phyloP scores from a whole-genome alignment of 2,329 filamentous ascomycete genomes.

The Scytalidium sp. region DNA sequence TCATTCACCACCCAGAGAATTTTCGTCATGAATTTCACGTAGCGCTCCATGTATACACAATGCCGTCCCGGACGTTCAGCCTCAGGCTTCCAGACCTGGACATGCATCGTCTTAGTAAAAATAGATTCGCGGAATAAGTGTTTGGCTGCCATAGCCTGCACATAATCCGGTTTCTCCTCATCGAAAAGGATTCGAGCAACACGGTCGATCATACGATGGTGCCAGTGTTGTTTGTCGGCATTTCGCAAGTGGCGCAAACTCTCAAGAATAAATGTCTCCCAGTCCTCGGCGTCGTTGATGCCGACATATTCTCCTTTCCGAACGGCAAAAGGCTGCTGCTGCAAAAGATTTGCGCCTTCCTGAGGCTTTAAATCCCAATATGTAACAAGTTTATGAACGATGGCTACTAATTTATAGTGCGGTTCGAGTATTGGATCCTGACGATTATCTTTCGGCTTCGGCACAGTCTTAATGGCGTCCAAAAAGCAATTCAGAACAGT shows the following conservation, averaged over 20 bases:
- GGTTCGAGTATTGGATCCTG: conserved; percentile 67
- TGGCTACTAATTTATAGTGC: conserved; percentile 67
- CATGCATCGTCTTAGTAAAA: conserved; percentile 71
- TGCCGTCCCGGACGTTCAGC: conserved; percentile 67
- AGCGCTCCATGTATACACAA: conserved; percentile 71
- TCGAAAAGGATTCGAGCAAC: conserved; percentile 61
- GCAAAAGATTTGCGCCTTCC: conserved; percentile 30
- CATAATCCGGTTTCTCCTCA: conserved; percentile 42
- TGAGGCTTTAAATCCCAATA: conserved; percentile 17
- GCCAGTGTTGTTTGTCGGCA: conserved; percentile 72
- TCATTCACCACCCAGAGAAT: conserved; percentile 61
- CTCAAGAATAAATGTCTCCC: conserved; percentile 58
- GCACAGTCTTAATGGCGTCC: conserved; percentile 58
- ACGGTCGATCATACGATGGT: conserved; percentile 67
- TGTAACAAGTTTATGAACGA: conserved; percentile 63
- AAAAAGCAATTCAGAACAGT: conserved; percentile 55
- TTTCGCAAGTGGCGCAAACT: conserved; percentile 25
- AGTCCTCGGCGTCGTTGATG: conserved; percentile 39
- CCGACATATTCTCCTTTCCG: conserved; percentile 25
- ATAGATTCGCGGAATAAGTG: conserved; percentile 67
- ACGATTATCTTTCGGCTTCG: conserved; percentile 56
- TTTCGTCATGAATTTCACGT: conserved; percentile 63
- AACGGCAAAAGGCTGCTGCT: conserved; percentile 26
- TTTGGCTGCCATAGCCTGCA: conserved; percentile 52
- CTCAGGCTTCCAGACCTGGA: conserved; percentile 73